Evolutionary conservation across 306 rosid genomes (phyloP).

Genomic region (Malus sylvestris): DNA sequence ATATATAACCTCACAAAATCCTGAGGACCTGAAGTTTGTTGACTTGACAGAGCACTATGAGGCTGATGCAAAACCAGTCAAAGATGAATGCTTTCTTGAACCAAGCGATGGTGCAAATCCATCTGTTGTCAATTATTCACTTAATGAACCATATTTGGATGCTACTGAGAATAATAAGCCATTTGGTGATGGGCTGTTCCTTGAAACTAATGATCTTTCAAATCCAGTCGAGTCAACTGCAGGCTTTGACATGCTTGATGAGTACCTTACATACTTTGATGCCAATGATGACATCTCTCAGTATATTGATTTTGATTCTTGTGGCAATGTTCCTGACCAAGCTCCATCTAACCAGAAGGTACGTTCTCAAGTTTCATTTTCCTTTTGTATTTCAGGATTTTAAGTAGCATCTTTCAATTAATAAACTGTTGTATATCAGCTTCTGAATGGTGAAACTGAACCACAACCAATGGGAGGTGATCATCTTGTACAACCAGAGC

Average conservation of each 20-base stretch:
- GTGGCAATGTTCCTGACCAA: slow-evolving; percentile 26
- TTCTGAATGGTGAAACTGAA: slow-evolving; percentile 32
- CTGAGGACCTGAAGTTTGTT: slow-evolving; percentile 14
- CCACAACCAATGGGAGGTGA: slow-evolving; percentile 12
- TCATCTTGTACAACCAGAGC: slow-evolving; percentile 31
- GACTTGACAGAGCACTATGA: slow-evolving; percentile 32
- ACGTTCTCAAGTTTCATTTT: background rate
- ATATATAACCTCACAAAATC: slow-evolving; percentile 18
- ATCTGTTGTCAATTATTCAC: slow-evolving; percentile 5
- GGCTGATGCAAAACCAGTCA: slow-evolving; percentile 10
- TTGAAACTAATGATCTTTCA: slow-evolving; percentile 65
- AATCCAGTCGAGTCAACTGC: slow-evolving; percentile 32
- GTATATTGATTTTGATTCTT: slow-evolving; percentile 45
- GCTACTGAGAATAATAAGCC: slow-evolving; percentile 22
- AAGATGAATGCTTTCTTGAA: slow-evolving; percentile 37
- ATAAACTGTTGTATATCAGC: slow-evolving; percentile 30
- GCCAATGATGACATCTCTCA: slow-evolving; percentile 44
- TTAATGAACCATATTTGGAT: slow-evolving; percentile 27
- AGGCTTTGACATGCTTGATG: slow-evolving; percentile 48
- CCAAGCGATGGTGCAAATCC: slow-evolving; percentile 20
- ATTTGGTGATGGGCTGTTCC: slow-evolving; percentile 34
- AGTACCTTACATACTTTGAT: slow-evolving; percentile 48
- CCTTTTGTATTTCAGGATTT: background rate
- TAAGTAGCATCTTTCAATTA: background rate
- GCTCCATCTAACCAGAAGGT: slow-evolving; percentile 41